Conservation (phyloP, 2,329 filamentous ascomycete species). For the Chaetomiaceae sp. region DNA sequence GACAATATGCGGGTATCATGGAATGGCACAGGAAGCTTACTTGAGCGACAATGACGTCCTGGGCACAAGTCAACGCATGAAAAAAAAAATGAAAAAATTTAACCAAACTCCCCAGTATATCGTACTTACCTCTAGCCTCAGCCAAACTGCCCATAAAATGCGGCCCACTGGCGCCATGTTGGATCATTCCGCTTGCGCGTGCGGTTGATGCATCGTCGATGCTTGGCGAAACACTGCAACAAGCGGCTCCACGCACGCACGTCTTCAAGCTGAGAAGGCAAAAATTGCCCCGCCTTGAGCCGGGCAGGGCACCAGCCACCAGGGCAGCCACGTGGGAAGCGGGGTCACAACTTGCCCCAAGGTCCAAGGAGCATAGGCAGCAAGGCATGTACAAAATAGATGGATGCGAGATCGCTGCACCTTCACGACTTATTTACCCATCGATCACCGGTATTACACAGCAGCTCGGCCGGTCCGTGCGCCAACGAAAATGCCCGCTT, state of each 20-base stretch:
- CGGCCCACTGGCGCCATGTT: constrained; percentile 13
- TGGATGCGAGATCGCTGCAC: no score
- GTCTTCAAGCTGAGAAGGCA: no score
- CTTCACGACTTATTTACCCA: neutral
- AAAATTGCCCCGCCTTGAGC: no score
- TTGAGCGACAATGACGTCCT: constrained; percentile 25
- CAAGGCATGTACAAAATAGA: no score
- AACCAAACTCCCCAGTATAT: no score
- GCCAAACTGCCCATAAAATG: constrained; percentile 11
- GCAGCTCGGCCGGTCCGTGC: constrained; percentile 13
- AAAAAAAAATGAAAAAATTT: no score
- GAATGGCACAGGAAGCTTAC: constrained; percentile 2
- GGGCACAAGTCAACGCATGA: neutral
- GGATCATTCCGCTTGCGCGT: neutral
- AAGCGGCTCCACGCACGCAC: no score
- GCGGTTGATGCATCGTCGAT: neutral
- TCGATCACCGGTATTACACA: neutral
- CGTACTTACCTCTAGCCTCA: constrained; percentile 14
- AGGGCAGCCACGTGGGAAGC: no score
- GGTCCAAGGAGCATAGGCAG: no score
- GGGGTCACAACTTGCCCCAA: no score
- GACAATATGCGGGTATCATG: neutral
- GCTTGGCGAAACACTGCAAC: neutral
- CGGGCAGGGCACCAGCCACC: no score
- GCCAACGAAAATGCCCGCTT: constrained; percentile 10